Base-by-base conservation (phyloP, 257 asterid genomes). In the Solanum pennellii region DNA sequence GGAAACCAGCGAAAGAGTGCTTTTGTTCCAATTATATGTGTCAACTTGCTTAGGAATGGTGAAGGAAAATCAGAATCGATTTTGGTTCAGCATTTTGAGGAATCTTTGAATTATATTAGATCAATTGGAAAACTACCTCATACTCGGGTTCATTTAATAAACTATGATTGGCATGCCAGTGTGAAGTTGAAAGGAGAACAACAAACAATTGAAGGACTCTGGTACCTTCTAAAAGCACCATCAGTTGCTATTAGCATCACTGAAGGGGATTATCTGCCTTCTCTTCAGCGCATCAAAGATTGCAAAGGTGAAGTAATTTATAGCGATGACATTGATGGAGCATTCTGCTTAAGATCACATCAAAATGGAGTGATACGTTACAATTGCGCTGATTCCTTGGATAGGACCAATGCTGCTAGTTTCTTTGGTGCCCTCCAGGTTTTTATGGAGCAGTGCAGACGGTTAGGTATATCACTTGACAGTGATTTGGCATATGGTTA, bases 131-230 rank as follows among this genome's bases (percentile, higher is more conserved):
- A 92, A 87, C 98, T 97, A 91, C 99, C 97, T 69, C 84, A 88
- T 88, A 93, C 98, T 89, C 94, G 96, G 89, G 92, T 97, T 82
- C 97, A 93, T 92, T 94, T 97, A 89, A 97, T 94, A 92, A 97
- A 97, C 91, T 94, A 94, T 91, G 99, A 97, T 92, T 97, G 99
- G 99, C 99, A 97, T 91, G 98, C 99, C 73, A 97, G 97, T 92
- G 94, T 93, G 87, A 97, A 97, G 87, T 89, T 93, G 91, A 97
- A 97, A 92, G 99, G 98, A 39, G 99, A 97, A 90, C 99, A 97
- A 76, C 97, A 93, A 90, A 96, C 99, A 65, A 95, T 97, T 89
- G 99, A 97, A 93, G 99, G 96, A 87, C 96, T 97, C 73, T 97
- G 99, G 99, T 95, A 92, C 94, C 99, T 95, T 92, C 92, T 97